Percentiles rank a stretch among this genome's conserved stretches.
These are phyloP conservation scores for Penicillium paneum DNA, from an alignment of 2,329 filamentous ascomycete species.

Conservation along the genomic window DNA sequence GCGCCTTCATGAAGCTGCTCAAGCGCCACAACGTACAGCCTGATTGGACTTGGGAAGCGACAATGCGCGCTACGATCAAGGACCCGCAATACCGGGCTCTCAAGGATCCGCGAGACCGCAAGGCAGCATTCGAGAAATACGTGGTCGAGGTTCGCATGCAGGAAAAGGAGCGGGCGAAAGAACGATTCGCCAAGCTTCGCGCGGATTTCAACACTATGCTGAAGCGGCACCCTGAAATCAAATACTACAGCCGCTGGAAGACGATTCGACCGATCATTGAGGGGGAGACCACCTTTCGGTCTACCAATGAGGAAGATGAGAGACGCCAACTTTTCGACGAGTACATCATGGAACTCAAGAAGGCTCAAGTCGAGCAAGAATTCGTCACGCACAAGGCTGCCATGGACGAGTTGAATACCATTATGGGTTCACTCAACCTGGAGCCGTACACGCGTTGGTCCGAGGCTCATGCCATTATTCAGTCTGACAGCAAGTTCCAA, in stretches of 20 bases:
- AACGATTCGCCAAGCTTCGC: slow-evolving; percentile 85
- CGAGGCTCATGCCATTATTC: slow-evolving; percentile 79
- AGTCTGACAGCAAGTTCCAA: slow-evolving; percentile 72
- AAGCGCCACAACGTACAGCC: slow-evolving; percentile 80
- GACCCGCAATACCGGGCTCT: slow-evolving; percentile 91
- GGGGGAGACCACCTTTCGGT: slow-evolving; percentile 91
- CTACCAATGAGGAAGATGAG: slow-evolving; percentile 82
- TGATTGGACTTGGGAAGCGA: slow-evolving; percentile 90
- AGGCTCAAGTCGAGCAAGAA: slow-evolving; percentile 73
- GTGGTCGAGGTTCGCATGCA: slow-evolving; percentile 83
- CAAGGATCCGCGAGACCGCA: slow-evolving; percentile 87
- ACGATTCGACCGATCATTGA: slow-evolving; percentile 92
- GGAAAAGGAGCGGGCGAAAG: slow-evolving; percentile 92
- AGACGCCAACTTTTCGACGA: slow-evolving; percentile 89
- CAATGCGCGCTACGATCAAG: slow-evolving; percentile 78
- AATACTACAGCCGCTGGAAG: slow-evolving; percentile 95
- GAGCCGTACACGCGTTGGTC: slow-evolving; percentile 95
- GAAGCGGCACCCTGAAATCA: slow-evolving; percentile 93
- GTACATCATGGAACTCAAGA: slow-evolving; percentile 82
- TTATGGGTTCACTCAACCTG: slow-evolving; percentile 75
- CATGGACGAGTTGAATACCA: slow-evolving; percentile 74
- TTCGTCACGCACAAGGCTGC: slow-evolving; percentile 70
- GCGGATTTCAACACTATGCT: slow-evolving; percentile 96
- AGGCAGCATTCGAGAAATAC: slow-evolving; percentile 91
- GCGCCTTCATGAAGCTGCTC: slow-evolving; percentile 86